These are phyloP conservation scores for Aegilops bicornis DNA, from an alignment of 176 grass and related monocot genomes.

Conservation along the genomic window DNA sequence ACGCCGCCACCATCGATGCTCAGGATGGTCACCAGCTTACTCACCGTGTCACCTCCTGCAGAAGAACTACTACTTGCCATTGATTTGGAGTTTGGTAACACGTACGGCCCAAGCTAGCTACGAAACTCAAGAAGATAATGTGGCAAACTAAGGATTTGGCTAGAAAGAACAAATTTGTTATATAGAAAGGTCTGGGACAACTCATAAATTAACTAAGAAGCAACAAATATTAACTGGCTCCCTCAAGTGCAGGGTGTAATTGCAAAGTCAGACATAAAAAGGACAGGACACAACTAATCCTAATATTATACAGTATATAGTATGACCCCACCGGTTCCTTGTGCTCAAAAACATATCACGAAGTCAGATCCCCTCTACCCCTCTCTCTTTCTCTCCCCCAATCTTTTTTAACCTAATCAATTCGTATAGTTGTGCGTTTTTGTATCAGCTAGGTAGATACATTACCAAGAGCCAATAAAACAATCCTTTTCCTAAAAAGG, in stretches of 20 bases:
- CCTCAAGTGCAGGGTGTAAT: background rate
- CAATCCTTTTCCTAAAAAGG: too few species aligned
- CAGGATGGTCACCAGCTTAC: slow-evolving; percentile 50
- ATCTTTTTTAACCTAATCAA: too few species aligned
- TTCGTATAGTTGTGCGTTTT: too few species aligned
- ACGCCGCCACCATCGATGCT: slow-evolving; percentile 76
- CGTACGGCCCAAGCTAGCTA: background rate
- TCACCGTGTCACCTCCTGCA: slow-evolving; percentile 30
- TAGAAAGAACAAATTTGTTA: background rate
- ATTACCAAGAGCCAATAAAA: too few species aligned
- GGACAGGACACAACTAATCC: background rate
- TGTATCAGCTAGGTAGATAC: too few species aligned
- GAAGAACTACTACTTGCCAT: slow-evolving; percentile 28
- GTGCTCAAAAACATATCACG: too few species aligned
- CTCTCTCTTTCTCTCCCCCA: too few species aligned
- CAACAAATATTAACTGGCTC: background rate
- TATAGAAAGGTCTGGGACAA: slow-evolving; percentile 13
- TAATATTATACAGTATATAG: background rate
- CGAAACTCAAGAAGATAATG: background rate
- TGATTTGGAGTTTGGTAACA: background rate
- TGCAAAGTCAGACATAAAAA: background rate
- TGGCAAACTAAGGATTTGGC: background rate
- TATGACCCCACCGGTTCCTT: too few species aligned
- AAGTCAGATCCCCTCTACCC: too few species aligned
- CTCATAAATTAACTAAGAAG: background rate